phyloP scores from a whole-genome alignment of 257 asterid species.

The Orobanche coerulescens region DNA sequence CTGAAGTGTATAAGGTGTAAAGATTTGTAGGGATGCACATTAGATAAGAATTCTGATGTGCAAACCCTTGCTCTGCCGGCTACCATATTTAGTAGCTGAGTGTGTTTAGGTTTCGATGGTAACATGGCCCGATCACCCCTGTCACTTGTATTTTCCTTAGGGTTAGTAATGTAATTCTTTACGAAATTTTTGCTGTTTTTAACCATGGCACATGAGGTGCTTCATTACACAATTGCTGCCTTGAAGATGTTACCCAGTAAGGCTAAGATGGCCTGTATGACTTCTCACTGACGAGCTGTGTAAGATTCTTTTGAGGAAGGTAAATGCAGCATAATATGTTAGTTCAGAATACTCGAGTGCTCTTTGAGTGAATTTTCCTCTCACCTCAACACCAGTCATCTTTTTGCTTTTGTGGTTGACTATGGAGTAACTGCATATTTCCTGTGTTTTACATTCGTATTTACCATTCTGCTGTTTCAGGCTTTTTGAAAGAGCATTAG shows the following conservation, averaged over 20 bases:
- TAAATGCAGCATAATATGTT: slow-evolving; percentile 49
- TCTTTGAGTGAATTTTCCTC: slow-evolving; percentile 53
- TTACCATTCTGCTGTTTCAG: slow-evolving; percentile 40
- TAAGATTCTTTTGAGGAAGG: slow-evolving; percentile 84
- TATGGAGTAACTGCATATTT: slow-evolving; percentile 15
- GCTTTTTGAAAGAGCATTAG: slow-evolving; percentile 92
- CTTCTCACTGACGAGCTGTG: slow-evolving; percentile 65
- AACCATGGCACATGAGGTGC: slow-evolving; percentile 85
- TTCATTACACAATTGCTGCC: slow-evolving; percentile 66
- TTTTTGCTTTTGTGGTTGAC: slow-evolving; percentile 31
- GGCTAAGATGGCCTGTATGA: slow-evolving; percentile 70
- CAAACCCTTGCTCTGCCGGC: slow-evolving; percentile 40
- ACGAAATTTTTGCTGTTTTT: slow-evolving; percentile 49
- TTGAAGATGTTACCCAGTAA: slow-evolving; percentile 62
- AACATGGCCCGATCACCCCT: slow-evolving; percentile 39
- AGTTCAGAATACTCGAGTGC: slow-evolving; percentile 51
- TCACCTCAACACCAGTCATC: slow-evolving; percentile 28
- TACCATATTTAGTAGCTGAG: slow-evolving; percentile 31
- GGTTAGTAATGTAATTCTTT: slow-evolving; percentile 61
- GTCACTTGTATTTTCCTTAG: slow-evolving; percentile 46
- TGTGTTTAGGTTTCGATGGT: slow-evolving; percentile 35
- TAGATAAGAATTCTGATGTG: slow-evolving; percentile 41
- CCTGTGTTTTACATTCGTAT: slow-evolving; percentile 23
- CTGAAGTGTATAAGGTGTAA: slow-evolving; percentile 50
- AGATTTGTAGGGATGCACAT: slow-evolving; percentile 64